Evolutionary conservation across 2,329 filamentous ascomycete species (phyloP).

Genomic region (Curvularia spicifera): DNA sequence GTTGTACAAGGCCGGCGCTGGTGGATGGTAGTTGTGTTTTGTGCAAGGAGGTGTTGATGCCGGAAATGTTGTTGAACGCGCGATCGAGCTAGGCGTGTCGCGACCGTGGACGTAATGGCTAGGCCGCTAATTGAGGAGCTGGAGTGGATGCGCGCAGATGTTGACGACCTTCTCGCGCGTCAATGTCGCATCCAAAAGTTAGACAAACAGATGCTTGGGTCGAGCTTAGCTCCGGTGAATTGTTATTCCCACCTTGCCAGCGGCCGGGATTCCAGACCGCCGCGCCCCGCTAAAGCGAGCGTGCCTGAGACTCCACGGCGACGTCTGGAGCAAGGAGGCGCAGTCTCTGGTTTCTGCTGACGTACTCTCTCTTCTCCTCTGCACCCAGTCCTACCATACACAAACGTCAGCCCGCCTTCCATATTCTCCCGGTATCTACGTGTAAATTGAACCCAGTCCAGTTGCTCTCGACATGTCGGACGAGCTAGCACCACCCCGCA

Average conservation of each 20-base stretch:
- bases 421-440: not conserved
- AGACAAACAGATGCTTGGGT: constrained; percentile 34
- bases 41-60: constrained; percentile 6
- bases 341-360: constrained; percentile 19
- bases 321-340: constrained; percentile 26
- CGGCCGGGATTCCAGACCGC: constrained; percentile 21
- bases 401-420: not conserved
- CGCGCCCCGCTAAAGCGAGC: constrained; percentile 23
- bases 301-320: constrained; percentile 31
- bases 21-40: constrained; percentile 27
- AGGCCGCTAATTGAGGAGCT: constrained; percentile 7
- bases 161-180: constrained; percentile 28
- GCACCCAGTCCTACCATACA: constrained; percentile 1
- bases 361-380: not conserved
- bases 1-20: constrained; percentile 16
- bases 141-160: constrained; percentile 20
- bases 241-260: constrained; percentile 30
- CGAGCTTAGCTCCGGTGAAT: constrained; percentile 30
- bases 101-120: constrained; percentile 3
- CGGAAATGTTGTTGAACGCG: constrained; percentile 4
- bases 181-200: constrained; percentile 37
- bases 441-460: not conserved
- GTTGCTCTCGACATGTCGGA: constrained; percentile 43
- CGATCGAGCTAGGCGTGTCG: constrained; percentile 5
- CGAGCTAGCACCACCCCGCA: constrained; percentile 60